Percentiles rank a stretch among this genome's conserved stretches.
Evolutionary conservation across 2,329 filamentous ascomycete genomes (phyloP).

Genomic region (Pyrenochaeta sp.): DNA sequence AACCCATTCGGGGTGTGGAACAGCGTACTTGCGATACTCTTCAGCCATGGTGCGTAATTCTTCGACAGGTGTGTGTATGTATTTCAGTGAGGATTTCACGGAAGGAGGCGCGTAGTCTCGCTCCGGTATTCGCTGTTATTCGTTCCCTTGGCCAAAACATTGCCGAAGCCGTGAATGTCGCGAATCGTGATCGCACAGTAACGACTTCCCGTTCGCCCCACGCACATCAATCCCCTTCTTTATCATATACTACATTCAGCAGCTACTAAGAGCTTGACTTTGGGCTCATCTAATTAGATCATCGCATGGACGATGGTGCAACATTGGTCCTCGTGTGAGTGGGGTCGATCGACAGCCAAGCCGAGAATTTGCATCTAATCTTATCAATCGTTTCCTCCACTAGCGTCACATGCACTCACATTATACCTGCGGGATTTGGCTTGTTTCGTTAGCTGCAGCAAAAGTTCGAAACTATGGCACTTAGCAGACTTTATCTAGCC

Average conservation of each 20-base stretch:
- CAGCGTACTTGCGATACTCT: conserved; percentile 8
- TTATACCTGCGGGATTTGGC: not conserved
- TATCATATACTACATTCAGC: not conserved
- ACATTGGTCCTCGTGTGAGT: conserved; percentile 1
- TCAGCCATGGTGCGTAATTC: conserved; percentile 6
- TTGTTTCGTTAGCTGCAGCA: too few relatives aligned
- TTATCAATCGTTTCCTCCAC: conserved; percentile 5
- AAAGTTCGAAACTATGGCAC: too few relatives aligned
- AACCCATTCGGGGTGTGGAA: conserved; percentile 11
- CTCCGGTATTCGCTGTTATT: not conserved
- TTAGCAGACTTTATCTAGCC: too few relatives aligned
- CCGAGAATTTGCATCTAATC: conserved; percentile 19
- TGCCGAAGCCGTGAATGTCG: not conserved
- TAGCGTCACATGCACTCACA: not conserved
- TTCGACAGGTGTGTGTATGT: not conserved
- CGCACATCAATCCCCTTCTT: not conserved
- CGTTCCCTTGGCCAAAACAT: not conserved
- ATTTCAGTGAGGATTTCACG: not conserved
- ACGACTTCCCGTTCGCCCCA: not conserved
- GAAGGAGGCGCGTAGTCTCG: not conserved
- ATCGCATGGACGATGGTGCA: not conserved
- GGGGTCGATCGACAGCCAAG: conserved; percentile 16
- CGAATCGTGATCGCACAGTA: not conserved
- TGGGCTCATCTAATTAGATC: not conserved
- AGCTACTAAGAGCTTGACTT: not conserved